These are phyloP conservation scores for Coprinellus micaceus DNA, from an alignment of 768 basidiomycete genomes.

Conservation along the genomic window DNA sequence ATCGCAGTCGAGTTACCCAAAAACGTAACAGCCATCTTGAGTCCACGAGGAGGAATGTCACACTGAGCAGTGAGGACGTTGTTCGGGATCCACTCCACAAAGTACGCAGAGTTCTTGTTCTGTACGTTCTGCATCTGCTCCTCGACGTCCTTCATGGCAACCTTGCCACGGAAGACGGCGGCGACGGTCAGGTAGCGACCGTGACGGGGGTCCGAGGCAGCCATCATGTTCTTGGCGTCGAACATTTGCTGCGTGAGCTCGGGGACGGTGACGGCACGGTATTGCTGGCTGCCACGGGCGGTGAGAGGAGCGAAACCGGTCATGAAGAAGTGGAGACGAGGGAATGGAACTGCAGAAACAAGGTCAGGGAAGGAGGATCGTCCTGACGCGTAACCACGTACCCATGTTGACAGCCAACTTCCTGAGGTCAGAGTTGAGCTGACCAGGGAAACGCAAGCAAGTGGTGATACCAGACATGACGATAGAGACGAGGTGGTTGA, in stretches of 20 bases:
- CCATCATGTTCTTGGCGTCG: slow-evolving; percentile 99
- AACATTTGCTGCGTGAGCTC: slow-evolving; percentile 99
- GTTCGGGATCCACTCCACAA: slow-evolving; percentile 99
- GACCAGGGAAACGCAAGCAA: slow-evolving; percentile 99
- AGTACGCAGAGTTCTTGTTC: slow-evolving; percentile 97
- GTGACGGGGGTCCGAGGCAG: slow-evolving; percentile 93
- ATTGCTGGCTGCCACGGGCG: slow-evolving; percentile 90
- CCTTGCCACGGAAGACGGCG: slow-evolving; percentile 97
- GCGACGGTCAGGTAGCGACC: slow-evolving; percentile 98
- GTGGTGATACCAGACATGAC: slow-evolving; percentile 99
- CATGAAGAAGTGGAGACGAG: slow-evolving; percentile 99
- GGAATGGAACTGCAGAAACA: slow-evolving; percentile 78
- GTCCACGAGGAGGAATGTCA: slow-evolving; percentile 92
- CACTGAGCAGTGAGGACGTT: slow-evolving; percentile 97
- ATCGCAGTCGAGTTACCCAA: slow-evolving; percentile 96
- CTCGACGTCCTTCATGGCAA: slow-evolving; percentile 99
- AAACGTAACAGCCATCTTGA: slow-evolving; percentile 98
- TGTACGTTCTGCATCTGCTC: slow-evolving; percentile 98
- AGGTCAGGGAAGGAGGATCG: not conserved
- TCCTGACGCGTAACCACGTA: slow-evolving; percentile 30
- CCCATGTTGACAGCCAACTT: slow-evolving; percentile 99
- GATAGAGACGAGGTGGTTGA: slow-evolving; percentile 95
- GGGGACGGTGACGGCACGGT: slow-evolving; percentile 94
- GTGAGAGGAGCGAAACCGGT: slow-evolving; percentile 94
- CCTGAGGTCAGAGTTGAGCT: slow-evolving; percentile 96